Conservation (phyloP, 306 rosid species). For the Luffa aegyptiaca region DNA sequence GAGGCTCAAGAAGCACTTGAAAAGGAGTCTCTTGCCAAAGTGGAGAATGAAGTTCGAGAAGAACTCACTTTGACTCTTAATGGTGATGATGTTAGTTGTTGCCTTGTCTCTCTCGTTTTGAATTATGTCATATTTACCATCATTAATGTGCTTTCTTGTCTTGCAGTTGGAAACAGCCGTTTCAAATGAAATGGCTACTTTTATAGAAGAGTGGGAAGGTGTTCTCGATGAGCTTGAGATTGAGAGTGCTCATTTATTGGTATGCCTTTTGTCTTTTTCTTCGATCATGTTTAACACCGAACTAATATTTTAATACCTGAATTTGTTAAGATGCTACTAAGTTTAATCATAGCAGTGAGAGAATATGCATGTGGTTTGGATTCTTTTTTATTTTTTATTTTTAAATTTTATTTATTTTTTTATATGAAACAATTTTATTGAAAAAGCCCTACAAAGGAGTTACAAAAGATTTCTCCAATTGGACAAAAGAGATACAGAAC, state of each 20-base stretch:
- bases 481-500: too few relatives aligned
- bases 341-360: neutral
- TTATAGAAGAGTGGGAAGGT: slow-evolving; percentile 70
- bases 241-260: slow-evolving; percentile 82
- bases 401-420: too few relatives aligned
- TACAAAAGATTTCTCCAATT: too few relatives aligned
- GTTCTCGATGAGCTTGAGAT: slow-evolving; percentile 83
- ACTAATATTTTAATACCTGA: neutral
- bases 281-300: neutral
- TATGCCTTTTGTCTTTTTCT: slow-evolving; percentile 23
- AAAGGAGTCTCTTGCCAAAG: slow-evolving; percentile 83
- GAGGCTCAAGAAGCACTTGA: slow-evolving; percentile 99
- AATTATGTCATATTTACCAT: slow-evolving; percentile 9
- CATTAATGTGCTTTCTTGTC: slow-evolving; percentile 23
- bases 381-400: neutral
- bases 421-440: too few relatives aligned
- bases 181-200: slow-evolving; percentile 69
- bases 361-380: neutral
- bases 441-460: too few relatives aligned
- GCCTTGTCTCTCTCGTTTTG: slow-evolving; percentile 4
- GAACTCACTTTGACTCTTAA: slow-evolving; percentile 63
- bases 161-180: slow-evolving; percentile 74
- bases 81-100: slow-evolving; percentile 69
- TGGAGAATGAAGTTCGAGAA: slow-evolving; percentile 83
- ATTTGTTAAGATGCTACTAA: neutral